These are phyloP conservation scores for Ceriops decandra DNA, from an alignment of 345 rosid species.

Conservation along the genomic window DNA sequence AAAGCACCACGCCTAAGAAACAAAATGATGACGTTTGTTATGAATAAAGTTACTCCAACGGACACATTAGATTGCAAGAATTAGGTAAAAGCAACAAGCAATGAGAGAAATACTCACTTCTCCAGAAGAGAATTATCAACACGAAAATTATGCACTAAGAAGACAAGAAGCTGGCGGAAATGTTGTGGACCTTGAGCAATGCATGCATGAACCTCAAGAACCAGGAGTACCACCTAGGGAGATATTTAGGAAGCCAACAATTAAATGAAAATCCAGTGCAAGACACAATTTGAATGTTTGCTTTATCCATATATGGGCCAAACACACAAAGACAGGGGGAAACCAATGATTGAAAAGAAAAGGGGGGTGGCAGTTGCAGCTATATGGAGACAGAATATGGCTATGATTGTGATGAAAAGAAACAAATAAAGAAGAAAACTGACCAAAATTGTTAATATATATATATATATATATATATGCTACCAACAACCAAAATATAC, in stretches of 20 bases:
- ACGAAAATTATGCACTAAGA: slow-evolving; percentile 85
- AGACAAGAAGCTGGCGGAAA: slow-evolving; percentile 93
- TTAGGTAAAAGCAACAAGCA: background rate
- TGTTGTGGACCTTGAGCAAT: slow-evolving; percentile 85
- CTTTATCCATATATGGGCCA: background rate
- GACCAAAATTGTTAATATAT: background rate
- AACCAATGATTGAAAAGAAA: too few relatives aligned
- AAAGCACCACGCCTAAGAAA: slow-evolving; percentile 91
- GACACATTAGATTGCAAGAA: slow-evolving; percentile 13
- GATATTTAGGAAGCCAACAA: slow-evolving; percentile 4
- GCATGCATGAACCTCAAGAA: slow-evolving; percentile 97
- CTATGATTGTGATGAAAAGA: too few relatives aligned
- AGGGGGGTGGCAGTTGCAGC: too few relatives aligned
- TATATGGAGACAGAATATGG: too few relatives aligned
- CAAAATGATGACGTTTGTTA: slow-evolving; percentile 7
- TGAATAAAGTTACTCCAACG: background rate
- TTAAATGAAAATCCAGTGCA: background rate
- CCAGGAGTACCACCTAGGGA: slow-evolving; percentile 87
- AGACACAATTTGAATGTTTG: background rate
- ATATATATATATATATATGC: background rate
- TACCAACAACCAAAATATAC: background rate
- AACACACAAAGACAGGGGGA: too few relatives aligned
- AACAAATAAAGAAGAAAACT: background rate
- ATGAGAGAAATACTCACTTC: slow-evolving; percentile 50
- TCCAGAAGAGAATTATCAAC: slow-evolving; percentile 80